These are phyloP conservation scores for Eucalyptus globulus DNA, from an alignment of 345 rosid genomes.

Conservation along the genomic window DNA sequence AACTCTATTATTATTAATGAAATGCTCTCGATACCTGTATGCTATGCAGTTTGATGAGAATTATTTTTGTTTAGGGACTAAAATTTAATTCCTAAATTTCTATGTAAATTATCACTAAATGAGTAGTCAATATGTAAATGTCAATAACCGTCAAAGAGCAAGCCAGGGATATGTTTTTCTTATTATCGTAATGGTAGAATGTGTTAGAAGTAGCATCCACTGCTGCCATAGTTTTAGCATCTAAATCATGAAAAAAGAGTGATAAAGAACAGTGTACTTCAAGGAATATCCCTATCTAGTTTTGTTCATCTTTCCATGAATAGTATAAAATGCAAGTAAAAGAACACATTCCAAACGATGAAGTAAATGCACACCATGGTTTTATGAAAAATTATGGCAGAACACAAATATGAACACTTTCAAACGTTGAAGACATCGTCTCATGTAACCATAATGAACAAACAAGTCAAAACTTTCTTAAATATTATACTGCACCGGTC, in stretches of 20 bases:
- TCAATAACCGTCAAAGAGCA: background rate
- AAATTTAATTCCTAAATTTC: too few species aligned
- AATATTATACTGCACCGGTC: slow-evolving; percentile 11
- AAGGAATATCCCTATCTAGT: too few species aligned
- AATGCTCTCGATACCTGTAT: too few species aligned
- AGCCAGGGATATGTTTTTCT: background rate
- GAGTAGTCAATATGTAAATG: too few species aligned
- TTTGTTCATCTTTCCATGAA: too few species aligned
- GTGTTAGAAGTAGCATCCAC: background rate
- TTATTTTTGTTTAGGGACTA: too few species aligned
- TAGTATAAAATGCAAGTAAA: background rate
- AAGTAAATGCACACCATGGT: background rate
- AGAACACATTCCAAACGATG: background rate
- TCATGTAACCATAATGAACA: background rate
- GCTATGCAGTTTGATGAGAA: too few species aligned
- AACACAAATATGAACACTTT: background rate
- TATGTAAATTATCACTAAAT: too few species aligned
- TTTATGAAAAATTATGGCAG: background rate
- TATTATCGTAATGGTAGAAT: too few species aligned
- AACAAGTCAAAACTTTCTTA: too few species aligned
- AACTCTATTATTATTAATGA: too few species aligned
- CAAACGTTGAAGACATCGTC: background rate
- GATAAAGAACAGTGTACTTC: too few species aligned
- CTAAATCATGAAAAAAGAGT: background rate
- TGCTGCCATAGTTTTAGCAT: background rate